Percentiles rank a stretch among this genome's conserved stretches.
phyloP scores from a whole-genome alignment of 75 land plant genomes.

The Isoetes taiwanensis region DNA sequence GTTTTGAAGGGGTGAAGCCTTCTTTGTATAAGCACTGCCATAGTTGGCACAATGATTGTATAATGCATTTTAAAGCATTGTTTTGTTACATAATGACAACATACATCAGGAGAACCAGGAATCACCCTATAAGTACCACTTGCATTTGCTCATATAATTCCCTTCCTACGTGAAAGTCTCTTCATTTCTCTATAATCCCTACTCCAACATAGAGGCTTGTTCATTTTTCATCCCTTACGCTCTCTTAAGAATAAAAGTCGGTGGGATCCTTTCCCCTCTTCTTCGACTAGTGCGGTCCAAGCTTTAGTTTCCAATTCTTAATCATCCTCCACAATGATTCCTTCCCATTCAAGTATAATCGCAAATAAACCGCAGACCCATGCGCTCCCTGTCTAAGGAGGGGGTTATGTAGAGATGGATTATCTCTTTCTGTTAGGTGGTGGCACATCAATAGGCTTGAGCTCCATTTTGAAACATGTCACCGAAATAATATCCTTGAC shows the following conservation, averaged over 20 bases:
- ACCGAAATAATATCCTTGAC: too few relatives aligned
- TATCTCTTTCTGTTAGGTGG: too few relatives aligned
- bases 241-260: slow-evolving; percentile 47
- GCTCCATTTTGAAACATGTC: too few relatives aligned
- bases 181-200: slow-evolving; percentile 44
- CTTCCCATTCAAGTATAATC: slow-evolving; percentile 85
- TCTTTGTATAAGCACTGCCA: too few relatives aligned
- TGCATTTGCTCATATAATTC: slow-evolving; percentile 59
- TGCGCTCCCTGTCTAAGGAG: slow-evolving; percentile 59
- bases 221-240: slow-evolving; percentile 95
- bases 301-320: slow-evolving; percentile 56
- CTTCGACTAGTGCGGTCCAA: slow-evolving; percentile 68
- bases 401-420: slow-evolving; percentile 60
- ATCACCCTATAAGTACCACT: slow-evolving; percentile 52
- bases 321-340: slow-evolving; percentile 80
- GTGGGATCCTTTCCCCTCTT: slow-evolving; percentile 79
- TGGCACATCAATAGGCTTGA: too few relatives aligned
- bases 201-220: slow-evolving; percentile 90
- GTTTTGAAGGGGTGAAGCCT: too few relatives aligned
- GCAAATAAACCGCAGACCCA: slow-evolving; percentile 93
- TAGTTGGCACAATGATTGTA: too few relatives aligned
- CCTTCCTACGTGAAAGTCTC: slow-evolving; percentile 59
- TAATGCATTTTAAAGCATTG: too few relatives aligned
- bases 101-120: slow-evolving; percentile 70
- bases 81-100: slow-evolving; percentile 45